These are phyloP conservation scores for Flaveria sonorensis DNA, from an alignment of 129 eudicot genomes.

Conservation along the genomic window DNA sequence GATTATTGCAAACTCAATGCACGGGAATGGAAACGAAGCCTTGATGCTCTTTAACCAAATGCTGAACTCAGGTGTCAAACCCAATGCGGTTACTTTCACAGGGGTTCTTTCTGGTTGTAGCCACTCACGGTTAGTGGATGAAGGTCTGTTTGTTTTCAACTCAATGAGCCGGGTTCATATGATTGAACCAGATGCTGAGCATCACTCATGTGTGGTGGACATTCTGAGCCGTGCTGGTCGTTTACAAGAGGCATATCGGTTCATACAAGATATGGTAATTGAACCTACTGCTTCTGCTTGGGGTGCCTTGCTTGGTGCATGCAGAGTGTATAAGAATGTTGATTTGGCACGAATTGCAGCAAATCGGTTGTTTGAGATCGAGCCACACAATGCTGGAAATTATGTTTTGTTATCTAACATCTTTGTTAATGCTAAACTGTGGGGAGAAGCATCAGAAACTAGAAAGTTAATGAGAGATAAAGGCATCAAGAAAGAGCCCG, in stretches of 20 bases:
- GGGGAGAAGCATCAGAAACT: constrained; percentile 75
- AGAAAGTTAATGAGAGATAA: constrained; percentile 67
- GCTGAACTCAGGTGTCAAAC: constrained; percentile 53
- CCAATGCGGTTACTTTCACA: constrained; percentile 70
- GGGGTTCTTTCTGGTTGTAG: constrained; percentile 83
- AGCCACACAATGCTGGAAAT: constrained; percentile 78
- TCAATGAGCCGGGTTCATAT: constrained; percentile 60
- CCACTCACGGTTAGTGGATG: constrained; percentile 71
- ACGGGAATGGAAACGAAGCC: constrained; percentile 68
- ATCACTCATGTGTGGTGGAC: constrained; percentile 77
- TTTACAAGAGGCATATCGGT: constrained; percentile 60
- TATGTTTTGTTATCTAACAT: constrained; percentile 69
- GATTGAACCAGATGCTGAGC: constrained; percentile 73
- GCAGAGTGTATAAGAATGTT: constrained; percentile 73
- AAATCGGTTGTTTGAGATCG: constrained; percentile 67
- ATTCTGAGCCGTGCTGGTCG: constrained; percentile 74
- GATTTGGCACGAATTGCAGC: constrained; percentile 75
- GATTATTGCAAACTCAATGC: constrained; percentile 73
- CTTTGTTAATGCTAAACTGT: constrained; percentile 63
- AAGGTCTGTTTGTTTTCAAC: constrained; percentile 54
- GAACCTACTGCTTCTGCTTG: constrained; percentile 74
- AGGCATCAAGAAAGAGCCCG: constrained; percentile 76
- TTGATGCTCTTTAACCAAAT: constrained; percentile 47
- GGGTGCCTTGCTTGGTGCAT: constrained; percentile 88
- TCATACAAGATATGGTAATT: constrained; percentile 62